Percentiles rank a stretch among this genome's conserved stretches.
Conservation (phyloP, 1,139 yeast genomes). For the Diutina siamensis region DNA sequence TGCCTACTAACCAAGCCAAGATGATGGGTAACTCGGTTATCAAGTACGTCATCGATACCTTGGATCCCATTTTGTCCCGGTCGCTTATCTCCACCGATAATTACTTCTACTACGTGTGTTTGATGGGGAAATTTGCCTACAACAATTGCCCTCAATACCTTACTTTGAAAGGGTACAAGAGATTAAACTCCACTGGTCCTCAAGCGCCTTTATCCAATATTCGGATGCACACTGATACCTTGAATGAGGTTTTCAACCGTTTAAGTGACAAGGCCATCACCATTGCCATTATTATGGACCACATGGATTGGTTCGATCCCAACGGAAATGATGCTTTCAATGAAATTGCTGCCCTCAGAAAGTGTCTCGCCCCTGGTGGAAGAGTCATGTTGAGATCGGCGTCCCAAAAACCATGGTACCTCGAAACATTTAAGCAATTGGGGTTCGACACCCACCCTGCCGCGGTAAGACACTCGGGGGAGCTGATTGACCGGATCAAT, state of each 20-base stretch:
- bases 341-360: constrained; percentile 55
- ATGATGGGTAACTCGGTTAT: constrained; percentile 67
- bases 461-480: constrained; percentile 51
- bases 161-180: constrained; percentile 44
- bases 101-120: constrained; percentile 64
- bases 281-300: constrained; percentile 80
- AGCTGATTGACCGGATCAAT: constrained; percentile 65
- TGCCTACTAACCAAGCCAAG: constrained; percentile 72
- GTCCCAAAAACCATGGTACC: constrained; percentile 67
- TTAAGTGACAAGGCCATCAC: constrained; percentile 52
- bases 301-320: constrained; percentile 84
- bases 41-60: constrained; percentile 63
- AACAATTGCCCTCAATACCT: constrained; percentile 70
- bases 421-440: constrained; percentile 48
- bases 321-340: constrained; percentile 48
- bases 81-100: constrained; percentile 60
- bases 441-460: constrained; percentile 65
- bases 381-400: constrained; percentile 73
- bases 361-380: constrained; percentile 56
- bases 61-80: constrained; percentile 60
- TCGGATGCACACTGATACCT: constrained; percentile 69
- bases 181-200: constrained; percentile 26
- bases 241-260: constrained; percentile 64
- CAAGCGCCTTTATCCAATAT: constrained; percentile 47
- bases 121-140: constrained; percentile 49